A percentile compares a stretch with the other conserved stretches of the same genome.
Conservation (phyloP, 2,329 filamentous ascomycete species). For the Colletotrichum simmondsii region DNA sequence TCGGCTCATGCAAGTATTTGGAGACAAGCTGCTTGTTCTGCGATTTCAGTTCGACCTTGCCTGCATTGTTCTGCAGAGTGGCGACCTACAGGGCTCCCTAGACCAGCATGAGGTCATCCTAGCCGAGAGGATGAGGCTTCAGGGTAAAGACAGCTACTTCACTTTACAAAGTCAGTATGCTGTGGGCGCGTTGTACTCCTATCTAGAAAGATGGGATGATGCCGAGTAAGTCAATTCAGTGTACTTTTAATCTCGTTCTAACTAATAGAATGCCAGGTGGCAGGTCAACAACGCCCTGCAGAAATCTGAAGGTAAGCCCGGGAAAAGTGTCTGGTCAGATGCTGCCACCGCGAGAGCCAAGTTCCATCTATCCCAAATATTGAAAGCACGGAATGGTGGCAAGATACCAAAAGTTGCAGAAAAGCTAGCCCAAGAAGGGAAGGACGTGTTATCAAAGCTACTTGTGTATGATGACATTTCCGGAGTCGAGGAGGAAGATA, state of each 20-base stretch:
- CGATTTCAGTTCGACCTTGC: constrained; percentile 36
- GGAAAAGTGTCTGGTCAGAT: constrained; percentile 25
- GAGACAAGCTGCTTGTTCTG: constrained; percentile 17
- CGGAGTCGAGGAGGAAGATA: constrained; percentile 18
- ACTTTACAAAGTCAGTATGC: constrained; percentile 37
- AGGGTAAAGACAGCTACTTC: constrained; percentile 33
- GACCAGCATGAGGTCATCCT: constrained; percentile 34
- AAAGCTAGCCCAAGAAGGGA: constrained; percentile 15
- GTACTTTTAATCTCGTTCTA: neutral
- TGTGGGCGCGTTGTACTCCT: constrained; percentile 29
- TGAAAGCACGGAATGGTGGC: neutral
- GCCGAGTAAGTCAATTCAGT: constrained; percentile 33
- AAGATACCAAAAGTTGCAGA: neutral
- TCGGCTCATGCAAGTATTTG: constrained; percentile 20
- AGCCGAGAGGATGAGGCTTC: constrained; percentile 13
- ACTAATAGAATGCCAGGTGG: neutral
- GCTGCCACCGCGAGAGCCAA: constrained; percentile 17
- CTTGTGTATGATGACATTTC: constrained; percentile 18
- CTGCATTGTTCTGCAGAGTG: constrained; percentile 35
- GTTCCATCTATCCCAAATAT: constrained; percentile 16
- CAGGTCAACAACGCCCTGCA: constrained; percentile 6
- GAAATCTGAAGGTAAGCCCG: neutral
- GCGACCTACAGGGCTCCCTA: constrained; percentile 28
- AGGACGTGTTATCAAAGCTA: constrained; percentile 18
- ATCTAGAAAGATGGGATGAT: constrained; percentile 28